These are phyloP conservation scores for Barnettozyma vustinii DNA, from an alignment of 805 yeast genomes.

Conservation along the genomic window DNA sequence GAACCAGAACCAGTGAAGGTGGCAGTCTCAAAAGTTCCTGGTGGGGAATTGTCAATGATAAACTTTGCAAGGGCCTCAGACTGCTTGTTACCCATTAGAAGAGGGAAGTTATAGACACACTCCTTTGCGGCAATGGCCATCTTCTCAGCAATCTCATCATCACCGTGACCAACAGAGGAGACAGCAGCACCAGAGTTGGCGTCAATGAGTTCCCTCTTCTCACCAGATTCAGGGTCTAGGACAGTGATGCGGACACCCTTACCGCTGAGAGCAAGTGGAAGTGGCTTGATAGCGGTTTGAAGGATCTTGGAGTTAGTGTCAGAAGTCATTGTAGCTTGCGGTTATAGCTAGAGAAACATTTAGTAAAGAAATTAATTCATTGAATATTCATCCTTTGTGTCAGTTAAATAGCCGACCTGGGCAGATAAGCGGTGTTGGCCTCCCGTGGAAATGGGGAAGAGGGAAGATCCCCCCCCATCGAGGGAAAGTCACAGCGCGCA, in stretches of 20 bases:
- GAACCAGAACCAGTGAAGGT: conserved; percentile 55
- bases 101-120: conserved; percentile 34
- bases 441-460: background rate
- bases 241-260: conserved; percentile 33
- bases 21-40: conserved; percentile 38
- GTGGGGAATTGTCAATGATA: conserved; percentile 40
- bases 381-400: background rate
- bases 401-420: background rate
- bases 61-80: conserved; percentile 38
- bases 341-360: background rate
- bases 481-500: background rate
- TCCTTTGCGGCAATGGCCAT: conserved; percentile 35
- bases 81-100: conserved; percentile 27
- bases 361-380: no score
- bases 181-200: conserved; percentile 49
- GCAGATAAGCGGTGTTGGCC: background rate
- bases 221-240: conserved; percentile 33
- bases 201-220: conserved; percentile 31
- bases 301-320: conserved; percentile 21
- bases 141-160: conserved; percentile 34
- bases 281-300: conserved; percentile 28
- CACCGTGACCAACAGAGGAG: conserved; percentile 42
- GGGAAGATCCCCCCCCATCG: background rate
- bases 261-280: conserved; percentile 33
- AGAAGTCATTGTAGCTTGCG: conserved; percentile 3